Conservation (phyloP, 345 rosid genomes). For the Aegle marmelos region DNA sequence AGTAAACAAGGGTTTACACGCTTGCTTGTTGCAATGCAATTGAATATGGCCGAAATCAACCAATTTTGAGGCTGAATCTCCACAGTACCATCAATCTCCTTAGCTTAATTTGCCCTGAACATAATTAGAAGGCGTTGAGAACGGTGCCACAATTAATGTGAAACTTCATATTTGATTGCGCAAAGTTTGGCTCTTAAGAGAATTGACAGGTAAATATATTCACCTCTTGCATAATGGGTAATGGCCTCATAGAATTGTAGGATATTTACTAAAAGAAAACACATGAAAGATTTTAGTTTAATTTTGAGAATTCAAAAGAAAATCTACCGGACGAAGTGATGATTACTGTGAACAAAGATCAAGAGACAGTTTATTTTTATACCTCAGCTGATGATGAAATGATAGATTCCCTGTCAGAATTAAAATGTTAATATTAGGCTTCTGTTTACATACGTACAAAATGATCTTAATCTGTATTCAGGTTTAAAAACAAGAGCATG, state of each 20-base stretch:
- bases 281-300: not conserved
- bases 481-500: conserved; percentile 1
- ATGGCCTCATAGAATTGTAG: not conserved
- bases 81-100: not conserved
- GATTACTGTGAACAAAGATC: not conserved
- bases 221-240: too few species aligned
- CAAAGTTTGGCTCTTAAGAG: not conserved
- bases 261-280: not conserved
- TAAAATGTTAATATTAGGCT: conserved; percentile 18
- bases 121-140: not conserved
- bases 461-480: not conserved
- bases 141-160: not conserved
- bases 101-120: conserved; percentile 29
- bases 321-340: not conserved
- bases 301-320: not conserved
- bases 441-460: not conserved
- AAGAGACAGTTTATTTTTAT: conserved; percentile 9
- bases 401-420: conserved; percentile 57
- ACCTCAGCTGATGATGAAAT: conserved; percentile 61
- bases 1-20: conserved; percentile 7
- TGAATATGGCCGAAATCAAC: conserved; percentile 5
- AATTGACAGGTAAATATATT: not conserved
- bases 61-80: conserved; percentile 6
- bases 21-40: not conserved
- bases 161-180: not conserved